Conservation (phyloP, 176 grass and related monocot species). For the Musa troglodytarum region DNA sequence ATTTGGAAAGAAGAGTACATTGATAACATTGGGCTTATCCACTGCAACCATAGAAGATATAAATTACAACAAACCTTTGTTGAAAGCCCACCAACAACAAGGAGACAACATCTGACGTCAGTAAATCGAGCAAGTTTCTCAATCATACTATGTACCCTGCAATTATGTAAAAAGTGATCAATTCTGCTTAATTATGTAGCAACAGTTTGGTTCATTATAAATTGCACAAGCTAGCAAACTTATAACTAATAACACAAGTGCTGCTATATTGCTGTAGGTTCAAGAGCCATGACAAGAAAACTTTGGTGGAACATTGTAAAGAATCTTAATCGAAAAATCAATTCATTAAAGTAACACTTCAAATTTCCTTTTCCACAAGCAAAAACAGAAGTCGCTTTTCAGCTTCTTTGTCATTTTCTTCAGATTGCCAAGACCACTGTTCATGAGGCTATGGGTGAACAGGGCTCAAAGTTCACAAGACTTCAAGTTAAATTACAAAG, state of each 20-base stretch:
- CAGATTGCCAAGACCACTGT: too few relatives aligned
- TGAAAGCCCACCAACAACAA: conserved; percentile 90
- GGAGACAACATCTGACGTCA: conserved; percentile 92
- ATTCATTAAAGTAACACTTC: neutral
- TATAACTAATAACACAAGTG: too few relatives aligned
- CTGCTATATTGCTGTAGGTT: neutral
- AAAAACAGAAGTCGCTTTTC: too few relatives aligned
- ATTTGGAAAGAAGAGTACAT: too few relatives aligned
- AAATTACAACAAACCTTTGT: conserved; percentile 49
- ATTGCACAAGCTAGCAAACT: neutral
- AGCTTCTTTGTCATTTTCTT: too few relatives aligned
- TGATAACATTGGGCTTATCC: too few relatives aligned
- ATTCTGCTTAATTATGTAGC: neutral
- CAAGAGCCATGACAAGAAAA: neutral
- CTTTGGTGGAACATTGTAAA: neutral
- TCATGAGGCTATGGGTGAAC: too few relatives aligned
- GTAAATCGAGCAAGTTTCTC: conserved; percentile 90
- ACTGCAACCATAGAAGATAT: conserved; percentile 1
- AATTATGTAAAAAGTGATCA: conserved; percentile 8
- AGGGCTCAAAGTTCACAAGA: too few relatives aligned
- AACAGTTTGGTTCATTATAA: neutral
- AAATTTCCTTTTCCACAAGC: too few relatives aligned
- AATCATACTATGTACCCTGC: conserved; percentile 92
- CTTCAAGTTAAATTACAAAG: too few relatives aligned
- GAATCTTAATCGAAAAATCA: neutral